Evolutionary conservation across 2,329 filamentous ascomycete genomes (phyloP), one percentile per base, ranked within the genome.

Genomic region (Paramyrothecium roridum): DNA sequence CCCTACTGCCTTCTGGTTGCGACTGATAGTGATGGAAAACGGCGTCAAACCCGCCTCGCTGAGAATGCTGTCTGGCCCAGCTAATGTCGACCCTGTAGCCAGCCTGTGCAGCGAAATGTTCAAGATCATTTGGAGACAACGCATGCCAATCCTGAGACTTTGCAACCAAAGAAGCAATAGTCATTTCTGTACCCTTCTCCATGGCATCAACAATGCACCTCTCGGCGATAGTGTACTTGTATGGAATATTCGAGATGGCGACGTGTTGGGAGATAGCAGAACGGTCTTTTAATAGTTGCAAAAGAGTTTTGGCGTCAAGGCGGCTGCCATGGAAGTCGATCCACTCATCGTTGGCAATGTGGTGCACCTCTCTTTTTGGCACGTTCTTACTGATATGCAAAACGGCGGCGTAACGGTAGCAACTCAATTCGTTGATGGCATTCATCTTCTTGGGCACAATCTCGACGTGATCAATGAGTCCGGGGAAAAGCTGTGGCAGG

Each of bases 71-170:
- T 21, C 68, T 64, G 0, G 78, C 80, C 58, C 76, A 77, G 50
- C 71, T 68, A 1, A 69, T 63, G 26, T 80, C 73, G 26, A 80
- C 78, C 19, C 75, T 62, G 55, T 78, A 81, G 20, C 77, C 76
- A 21, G 70, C 62, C 21, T 61, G 59, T 54, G 69, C 37, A n/a
- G 60, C 60, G 3, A 69, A 45, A 23, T 60, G 50, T 0, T 54
- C 57, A 3, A 67, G 48, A 3, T 65, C 63, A 16, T 48, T 19
- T 0, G 59, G 49, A 7, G 59, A 56, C 0, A 59, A 51, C 1
- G 54, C 56, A 1, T 53, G 20, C 3, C 17, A 12, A 3, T 43
- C 12, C 19, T 57, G 3, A 10, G 53, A 52, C 2, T 19, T 43
- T 20, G 51, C 8, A 11, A 53, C 54, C 8, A 52, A 47, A 16